Conservation (phyloP, 1,139 yeast genomes). For the Pneumocystis sp. region DNA sequence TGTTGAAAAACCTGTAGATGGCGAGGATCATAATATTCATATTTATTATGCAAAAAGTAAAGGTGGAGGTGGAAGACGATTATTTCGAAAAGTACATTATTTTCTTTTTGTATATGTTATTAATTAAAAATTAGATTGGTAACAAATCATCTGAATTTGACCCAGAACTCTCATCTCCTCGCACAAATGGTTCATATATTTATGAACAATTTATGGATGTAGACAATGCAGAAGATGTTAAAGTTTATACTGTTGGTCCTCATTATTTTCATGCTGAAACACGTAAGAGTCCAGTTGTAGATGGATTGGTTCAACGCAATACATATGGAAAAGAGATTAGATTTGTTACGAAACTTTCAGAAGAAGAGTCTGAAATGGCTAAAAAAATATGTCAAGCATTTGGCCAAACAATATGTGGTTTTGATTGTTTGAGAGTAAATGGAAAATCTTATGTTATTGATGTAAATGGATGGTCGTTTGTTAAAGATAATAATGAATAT, state of each 20-base stretch:
- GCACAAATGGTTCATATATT: constrained; percentile 82
- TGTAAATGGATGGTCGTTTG: constrained; percentile 96
- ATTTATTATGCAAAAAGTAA: constrained; percentile 76
- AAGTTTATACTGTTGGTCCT: constrained; percentile 93
- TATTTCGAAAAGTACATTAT: constrained; percentile 50
- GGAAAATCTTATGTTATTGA: constrained; percentile 89
- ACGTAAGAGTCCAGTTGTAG: constrained; percentile 95
- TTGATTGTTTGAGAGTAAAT: constrained; percentile 77
- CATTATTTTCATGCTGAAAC: constrained; percentile 94
- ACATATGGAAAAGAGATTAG: constrained; percentile 96
- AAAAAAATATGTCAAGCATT: constrained; percentile 56
- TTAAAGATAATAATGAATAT: constrained; percentile 76
- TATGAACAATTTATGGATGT: constrained; percentile 96
- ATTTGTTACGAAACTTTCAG: constrained; percentile 64
- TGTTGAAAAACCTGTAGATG: constrained; percentile 98
- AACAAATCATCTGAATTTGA: constrained; percentile 95
- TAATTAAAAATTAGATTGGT: constrained; percentile 39
- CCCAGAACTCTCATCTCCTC: constrained; percentile 54
- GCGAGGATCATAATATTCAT: constrained; percentile 94
- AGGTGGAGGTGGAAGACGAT: constrained; percentile 94
- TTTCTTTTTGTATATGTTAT: background rate
- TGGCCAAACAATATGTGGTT: constrained; percentile 95
- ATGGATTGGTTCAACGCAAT: constrained; percentile 92
- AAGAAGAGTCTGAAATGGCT: constrained; percentile 70
- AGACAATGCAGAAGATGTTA: constrained; percentile 94